phyloP scores from a whole-genome alignment of 768 basidiomycete genomes.

The Boletus sp. region DNA sequence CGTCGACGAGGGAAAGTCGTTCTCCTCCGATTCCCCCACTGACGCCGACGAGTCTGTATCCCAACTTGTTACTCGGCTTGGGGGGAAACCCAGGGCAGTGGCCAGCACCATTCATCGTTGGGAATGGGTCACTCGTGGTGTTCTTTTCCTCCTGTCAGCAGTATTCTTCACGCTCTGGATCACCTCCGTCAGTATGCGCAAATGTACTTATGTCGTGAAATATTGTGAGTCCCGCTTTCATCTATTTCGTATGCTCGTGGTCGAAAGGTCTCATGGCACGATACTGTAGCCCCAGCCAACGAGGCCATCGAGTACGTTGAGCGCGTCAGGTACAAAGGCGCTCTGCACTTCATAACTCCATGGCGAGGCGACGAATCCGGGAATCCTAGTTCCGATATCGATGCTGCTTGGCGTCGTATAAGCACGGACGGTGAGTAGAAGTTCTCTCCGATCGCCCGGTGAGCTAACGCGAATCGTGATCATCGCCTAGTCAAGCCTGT shows the following conservation, averaged over 20 bases:
- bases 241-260: background rate
- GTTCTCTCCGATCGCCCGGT: background rate
- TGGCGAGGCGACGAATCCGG: constrained; percentile 7
- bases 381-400: constrained; percentile 7
- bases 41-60: background rate
- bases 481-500: background rate
- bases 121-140: constrained; percentile 3
- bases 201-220: background rate
- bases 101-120: background rate
- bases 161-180: constrained; percentile 9
- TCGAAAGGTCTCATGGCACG: background rate
- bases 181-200: background rate
- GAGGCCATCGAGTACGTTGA: constrained; percentile 8
- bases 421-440: background rate
- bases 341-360: constrained; percentile 1
- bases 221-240: background rate
- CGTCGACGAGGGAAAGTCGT: background rate
- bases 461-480: background rate
- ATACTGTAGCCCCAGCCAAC: constrained; percentile 7
- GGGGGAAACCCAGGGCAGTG: background rate
- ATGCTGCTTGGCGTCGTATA: constrained; percentile 8
- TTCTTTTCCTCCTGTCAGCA: background rate
- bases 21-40: background rate
- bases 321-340: constrained; percentile 1
- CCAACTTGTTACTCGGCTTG: background rate